Evolutionary conservation across 495 filamentous ascomycete species (phyloP), one percentile per base, ranked within the genome.

Genomic region (Cudoniella acicularis): DNA sequence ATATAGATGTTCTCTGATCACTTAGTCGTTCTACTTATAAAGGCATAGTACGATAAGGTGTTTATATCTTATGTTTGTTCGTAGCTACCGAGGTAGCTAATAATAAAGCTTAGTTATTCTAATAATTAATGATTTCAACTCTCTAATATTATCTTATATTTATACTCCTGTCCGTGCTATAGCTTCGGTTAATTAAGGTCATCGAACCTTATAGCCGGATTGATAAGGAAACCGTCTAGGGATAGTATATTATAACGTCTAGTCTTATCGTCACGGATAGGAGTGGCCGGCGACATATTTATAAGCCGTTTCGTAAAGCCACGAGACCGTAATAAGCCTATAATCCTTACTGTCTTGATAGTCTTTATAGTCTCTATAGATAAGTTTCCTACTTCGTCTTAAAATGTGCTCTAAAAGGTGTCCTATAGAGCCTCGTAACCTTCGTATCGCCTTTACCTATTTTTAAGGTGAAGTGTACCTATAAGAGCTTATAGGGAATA

Each of bases 301-400:
- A 64, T 66, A 53, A 76, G 71, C 22, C 73, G 70, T 59, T 68
- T 70, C n/a, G 70, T 77, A 51, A 77, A 77, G 16, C 72, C 73
- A 30, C 45, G 42, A 4, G 69, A 72, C 1, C 66, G 56, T 24
- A 79, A 45, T 24, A 76, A 56, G 13, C 75, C 76, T 16, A 63
- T 47, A 46, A 71, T 62, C 53, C 74, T 71, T 60, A 72, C 73
- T 18, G 63, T 13, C 47, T 70, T 73, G 61, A 77, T 74, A 1
- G 52, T 53, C 52, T 49, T 58, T 42, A 70, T 61, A 1, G 36
- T 67, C 0, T 75, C 68, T 57, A 66, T 54, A 9, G 41, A 54
- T 54, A 75, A 48, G 0, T 66, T 66, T 52, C 69, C 73, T 26
- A 67, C 65, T 46, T 75, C 68, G 18, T 62, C 16, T 9, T 56